Base-by-base conservation (phyloP, 495 filamentous ascomycete species). In the Aspergillus leporis region DNA sequence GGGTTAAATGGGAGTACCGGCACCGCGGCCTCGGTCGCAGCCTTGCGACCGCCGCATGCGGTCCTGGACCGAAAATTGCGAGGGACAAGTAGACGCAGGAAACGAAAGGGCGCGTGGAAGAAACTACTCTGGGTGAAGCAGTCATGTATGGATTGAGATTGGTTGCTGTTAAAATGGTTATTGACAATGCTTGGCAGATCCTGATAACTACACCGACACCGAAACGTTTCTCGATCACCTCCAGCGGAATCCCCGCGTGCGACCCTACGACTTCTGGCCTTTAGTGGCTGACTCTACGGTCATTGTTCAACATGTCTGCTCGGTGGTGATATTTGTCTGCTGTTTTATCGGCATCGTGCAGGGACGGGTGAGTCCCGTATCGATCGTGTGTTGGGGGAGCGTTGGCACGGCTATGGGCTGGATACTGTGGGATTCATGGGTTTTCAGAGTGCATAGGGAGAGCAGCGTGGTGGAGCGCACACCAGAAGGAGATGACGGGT, bases 121-220 rank as follows among this genome's bases (percentile, higher is more conserved):
- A 98, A 98, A 76, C 77, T 98, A 59, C 81, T 98, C 18, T 98
- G 94, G 94, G 92, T 98, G 59, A 96, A 96, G 70, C 94, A 98
- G 66, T 91, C 89, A 46, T 98, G 91, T 95, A 82, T 56, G 81
- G 65, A 28, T 23, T 31, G 34, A 32, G 30, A 28, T 7, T 38
- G 5, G 14, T 53, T 50, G 10, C 48, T 5, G 3, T n/a, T 10
- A n/a, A 8, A 25, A 25, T 46, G 30, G 30, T 41, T 30, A 16
- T 40, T 13, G 40, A 51, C 38, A 16, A 22, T 25, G 4, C 50
- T 16, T 28, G 21, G 43, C 7, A 96, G 91, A 96, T 71, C 93
- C 95, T 19, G 94, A 98, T 74, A 98, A 98, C 70, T 98, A 97
- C 74, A 98, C 95, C 50, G 94, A 98, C 70, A 90, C 92, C 69